phyloP scores from a whole-genome alignment of 2,329 filamentous ascomycete genomes.

The Epichloe gansuensis region DNA sequence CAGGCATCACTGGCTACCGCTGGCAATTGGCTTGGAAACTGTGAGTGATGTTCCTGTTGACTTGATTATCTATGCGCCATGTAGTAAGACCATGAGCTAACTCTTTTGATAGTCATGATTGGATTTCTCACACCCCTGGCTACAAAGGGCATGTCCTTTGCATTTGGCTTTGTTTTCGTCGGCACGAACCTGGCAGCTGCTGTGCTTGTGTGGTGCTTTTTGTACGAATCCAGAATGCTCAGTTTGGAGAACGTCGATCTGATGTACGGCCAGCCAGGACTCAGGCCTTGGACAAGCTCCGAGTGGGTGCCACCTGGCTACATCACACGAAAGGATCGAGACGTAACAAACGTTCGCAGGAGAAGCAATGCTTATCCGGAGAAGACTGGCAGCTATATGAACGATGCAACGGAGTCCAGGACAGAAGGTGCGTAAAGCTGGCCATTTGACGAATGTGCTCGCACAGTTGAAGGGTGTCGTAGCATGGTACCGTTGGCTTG shows the following conservation, averaged over 20 bases:
- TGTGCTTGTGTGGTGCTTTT: slow-evolving; percentile 54
- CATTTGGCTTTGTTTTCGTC: slow-evolving; percentile 54
- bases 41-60: slow-evolving; percentile 12
- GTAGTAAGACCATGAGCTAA: neutral
- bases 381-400: slow-evolving; percentile 5
- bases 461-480: neutral
- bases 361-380: slow-evolving; percentile 7
- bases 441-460: neutral
- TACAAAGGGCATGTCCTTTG: slow-evolving; percentile 45
- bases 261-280: slow-evolving; percentile 48
- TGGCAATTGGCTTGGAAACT: slow-evolving; percentile 50
- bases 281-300: slow-evolving; percentile 50
- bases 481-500: neutral
- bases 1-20: slow-evolving; percentile 42
- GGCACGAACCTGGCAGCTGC: slow-evolving; percentile 48
- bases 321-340: slow-evolving; percentile 25
- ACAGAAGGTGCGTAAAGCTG: neutral
- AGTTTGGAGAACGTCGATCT: slow-evolving; percentile 61
- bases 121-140: slow-evolving; percentile 60
- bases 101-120: slow-evolving; percentile 38
- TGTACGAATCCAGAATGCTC: slow-evolving; percentile 52
- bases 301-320: slow-evolving; percentile 39
- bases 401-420: slow-evolving; percentile 4
- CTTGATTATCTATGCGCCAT: neutral
- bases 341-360: slow-evolving; percentile 16